Percentiles rank a stretch among this genome's conserved stretches.
phyloP scores from a whole-genome alignment of 495 filamentous ascomycete genomes.

The Halenospora varia region DNA sequence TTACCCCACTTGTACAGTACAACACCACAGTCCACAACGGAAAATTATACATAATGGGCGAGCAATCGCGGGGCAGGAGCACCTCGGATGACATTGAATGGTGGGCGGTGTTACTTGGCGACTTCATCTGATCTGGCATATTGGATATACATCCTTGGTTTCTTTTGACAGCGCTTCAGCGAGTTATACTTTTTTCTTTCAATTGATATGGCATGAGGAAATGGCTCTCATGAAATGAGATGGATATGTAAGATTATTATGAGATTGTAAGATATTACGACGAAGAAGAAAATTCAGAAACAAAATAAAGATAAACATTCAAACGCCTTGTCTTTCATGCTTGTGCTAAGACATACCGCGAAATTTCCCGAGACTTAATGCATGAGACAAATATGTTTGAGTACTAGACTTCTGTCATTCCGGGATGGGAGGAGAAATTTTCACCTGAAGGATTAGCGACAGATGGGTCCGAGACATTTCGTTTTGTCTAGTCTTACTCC shows the following conservation, averaged over 20 bases:
- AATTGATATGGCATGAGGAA: too few relatives aligned
- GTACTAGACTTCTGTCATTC: too few relatives aligned
- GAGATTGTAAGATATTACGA: not conserved
- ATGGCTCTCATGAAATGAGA: not conserved
- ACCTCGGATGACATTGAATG: too few relatives aligned
- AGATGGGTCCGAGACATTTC: too few relatives aligned
- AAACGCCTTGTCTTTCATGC: not conserved
- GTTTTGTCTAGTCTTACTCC: too few relatives aligned
- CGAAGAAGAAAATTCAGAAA: not conserved
- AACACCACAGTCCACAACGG: too few relatives aligned
- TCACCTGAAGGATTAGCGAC: too few relatives aligned
- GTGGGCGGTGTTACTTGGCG: not conserved
- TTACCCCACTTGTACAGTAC: conserved; percentile 1
- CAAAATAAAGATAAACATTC: not conserved
- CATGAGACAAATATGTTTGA: too few relatives aligned
- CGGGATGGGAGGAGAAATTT: too few relatives aligned
- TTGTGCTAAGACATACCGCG: too few relatives aligned
- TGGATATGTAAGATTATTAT: not conserved
- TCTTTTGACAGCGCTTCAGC: not conserved
- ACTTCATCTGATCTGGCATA: not conserved
- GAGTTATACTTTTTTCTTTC: not conserved
- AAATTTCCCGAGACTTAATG: too few relatives aligned
- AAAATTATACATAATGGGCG: conserved; percentile 5
- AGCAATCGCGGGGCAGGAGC: conserved; percentile 12
- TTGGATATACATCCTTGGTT: not conserved